A percentile compares a stretch with the other conserved stretches of the same genome.
Evolutionary conservation across 2,329 filamentous ascomycete genomes (phyloP).

Genomic region (Microdochium bolleyi): DNA sequence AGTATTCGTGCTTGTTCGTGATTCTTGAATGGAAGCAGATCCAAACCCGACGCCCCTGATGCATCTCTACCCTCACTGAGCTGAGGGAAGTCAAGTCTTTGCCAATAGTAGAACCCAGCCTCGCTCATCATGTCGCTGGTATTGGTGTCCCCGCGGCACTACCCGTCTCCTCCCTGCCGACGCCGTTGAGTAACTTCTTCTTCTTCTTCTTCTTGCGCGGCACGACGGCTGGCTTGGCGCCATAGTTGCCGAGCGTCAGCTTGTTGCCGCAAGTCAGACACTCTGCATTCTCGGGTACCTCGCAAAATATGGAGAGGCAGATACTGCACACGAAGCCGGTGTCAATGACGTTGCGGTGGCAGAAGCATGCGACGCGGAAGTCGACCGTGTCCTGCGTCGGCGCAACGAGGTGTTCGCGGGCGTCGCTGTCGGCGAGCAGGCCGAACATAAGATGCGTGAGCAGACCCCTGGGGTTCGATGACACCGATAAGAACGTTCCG

Average conservation of each 20-base stretch:
- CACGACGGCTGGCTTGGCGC: constrained; percentile 68
- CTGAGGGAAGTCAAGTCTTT: not conserved
- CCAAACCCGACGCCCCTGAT: constrained; percentile 3
- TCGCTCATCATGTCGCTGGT: constrained; percentile 18
- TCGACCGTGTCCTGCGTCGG: constrained; percentile 84
- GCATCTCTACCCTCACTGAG: not conserved
- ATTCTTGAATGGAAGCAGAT: constrained; percentile 2
- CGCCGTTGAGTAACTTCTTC: constrained; percentile 46
- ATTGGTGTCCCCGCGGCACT: constrained; percentile 54
- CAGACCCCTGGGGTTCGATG: constrained; percentile 57
- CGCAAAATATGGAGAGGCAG: constrained; percentile 89
- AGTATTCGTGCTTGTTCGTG: not conserved
- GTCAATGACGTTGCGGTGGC: constrained; percentile 84
- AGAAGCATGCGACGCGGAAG: constrained; percentile 97
- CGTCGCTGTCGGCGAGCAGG: constrained; percentile 61
- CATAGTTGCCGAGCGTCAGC: constrained; percentile 68
- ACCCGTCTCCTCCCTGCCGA: constrained; percentile 44
- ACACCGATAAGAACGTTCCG: constrained; percentile 44
- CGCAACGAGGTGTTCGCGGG: constrained; percentile 56
- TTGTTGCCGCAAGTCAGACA: constrained; percentile 81
- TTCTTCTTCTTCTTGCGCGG: constrained; percentile 68
- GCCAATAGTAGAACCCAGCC: not conserved
- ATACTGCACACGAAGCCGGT: constrained; percentile 94
- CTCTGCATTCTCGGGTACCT: constrained; percentile 49
- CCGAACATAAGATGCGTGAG: constrained; percentile 93